Base-by-base conservation (phyloP, 305 asterid genomes). In the Petunia hybrid region DNA sequence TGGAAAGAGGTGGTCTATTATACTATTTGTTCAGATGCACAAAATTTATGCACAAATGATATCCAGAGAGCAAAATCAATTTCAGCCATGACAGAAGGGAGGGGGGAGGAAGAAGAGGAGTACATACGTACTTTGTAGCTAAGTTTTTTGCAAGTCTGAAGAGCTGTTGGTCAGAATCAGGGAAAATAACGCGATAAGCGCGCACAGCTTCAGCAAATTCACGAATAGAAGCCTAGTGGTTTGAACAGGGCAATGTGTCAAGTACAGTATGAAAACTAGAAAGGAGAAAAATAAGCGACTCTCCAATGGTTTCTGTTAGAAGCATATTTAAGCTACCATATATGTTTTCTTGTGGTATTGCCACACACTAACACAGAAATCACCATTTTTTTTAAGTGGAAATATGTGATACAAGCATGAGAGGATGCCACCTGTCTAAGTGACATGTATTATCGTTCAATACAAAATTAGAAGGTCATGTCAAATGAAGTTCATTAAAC, bases 171-270 rank as follows among this genome's bases (percentile, higher is more conserved):
- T 96, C 99, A 68, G 99, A 91, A 88, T 96, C 89, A 82, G 90
- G 88, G 84, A 96, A 94, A 86, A 96, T 93, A 79, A 87, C 91
- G 90, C 93, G 92, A 88, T 96, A 96, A 38, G 98, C 98, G 65
- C 98, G 97, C 79, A 93, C 85, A 82, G 98, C 98, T 91, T 94
- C 98, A 45, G 91, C 93, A 88, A 96, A 96, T 90, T 96, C 98
- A 85, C 84, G 92, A 87, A 92, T 88, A 62, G 98, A 91, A 83
- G 92, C 95, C 99, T 95, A 93, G 84, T 83, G 36, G 51, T 73
- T 45, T 39, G 35, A 51, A 73, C 13, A 51, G 40, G 78, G 36
- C 63, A 73, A 51, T 73, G 12, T 51, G 62, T 73, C 78, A 73
- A 73, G 64, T 40, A 73, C 46, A 39, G 7, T 51, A 36, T 39